Percentiles rank a stretch among this genome's conserved stretches.
phyloP scores from a whole-genome alignment of 495 filamentous ascomycete genomes.

The Talaromyces adpressus region DNA sequence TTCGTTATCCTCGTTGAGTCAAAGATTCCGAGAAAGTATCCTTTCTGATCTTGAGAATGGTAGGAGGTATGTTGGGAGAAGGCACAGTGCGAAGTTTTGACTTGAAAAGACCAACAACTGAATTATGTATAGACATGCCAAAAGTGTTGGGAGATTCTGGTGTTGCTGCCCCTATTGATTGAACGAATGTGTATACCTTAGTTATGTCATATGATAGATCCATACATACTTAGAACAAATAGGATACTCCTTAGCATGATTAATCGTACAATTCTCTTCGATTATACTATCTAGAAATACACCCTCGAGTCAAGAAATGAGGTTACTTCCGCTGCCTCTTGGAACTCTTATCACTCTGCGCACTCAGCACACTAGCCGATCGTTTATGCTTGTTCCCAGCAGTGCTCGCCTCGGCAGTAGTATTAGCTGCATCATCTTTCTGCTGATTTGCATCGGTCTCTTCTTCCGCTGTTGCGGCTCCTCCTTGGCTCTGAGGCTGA shows the following conservation, averaged over 20 bases:
- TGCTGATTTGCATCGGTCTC: constrained; percentile 8
- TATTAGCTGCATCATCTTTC: constrained; percentile 12
- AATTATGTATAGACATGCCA: not conserved
- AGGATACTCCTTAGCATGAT: not conserved
- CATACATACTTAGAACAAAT: not conserved
- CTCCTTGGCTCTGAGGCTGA: not conserved
- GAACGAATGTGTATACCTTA: not conserved
- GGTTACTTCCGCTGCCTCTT: constrained; percentile 64
- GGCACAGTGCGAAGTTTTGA: constrained; percentile 1
- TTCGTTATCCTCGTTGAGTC: not conserved
- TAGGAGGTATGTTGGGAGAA: constrained; percentile 1
- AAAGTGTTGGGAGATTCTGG: not conserved
- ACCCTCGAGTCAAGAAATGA: not conserved
- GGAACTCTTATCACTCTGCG: constrained; percentile 58
- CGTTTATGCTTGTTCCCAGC: constrained; percentile 49
- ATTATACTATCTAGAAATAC: not conserved
- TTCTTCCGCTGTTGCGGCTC: not conserved
- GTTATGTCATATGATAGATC: not conserved
- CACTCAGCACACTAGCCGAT: constrained; percentile 69
- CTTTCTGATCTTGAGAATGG: not conserved
- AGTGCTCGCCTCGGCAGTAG: constrained; percentile 5
- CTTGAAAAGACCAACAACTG: not conserved
- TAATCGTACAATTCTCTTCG: not conserved
- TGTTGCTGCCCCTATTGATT: not conserved
- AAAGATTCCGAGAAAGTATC: not conserved